Evolutionary conservation across 768 basidiomycete species (phyloP), one percentile per base, ranked within the genome.

Genomic region (Agrocybe praecox): DNA sequence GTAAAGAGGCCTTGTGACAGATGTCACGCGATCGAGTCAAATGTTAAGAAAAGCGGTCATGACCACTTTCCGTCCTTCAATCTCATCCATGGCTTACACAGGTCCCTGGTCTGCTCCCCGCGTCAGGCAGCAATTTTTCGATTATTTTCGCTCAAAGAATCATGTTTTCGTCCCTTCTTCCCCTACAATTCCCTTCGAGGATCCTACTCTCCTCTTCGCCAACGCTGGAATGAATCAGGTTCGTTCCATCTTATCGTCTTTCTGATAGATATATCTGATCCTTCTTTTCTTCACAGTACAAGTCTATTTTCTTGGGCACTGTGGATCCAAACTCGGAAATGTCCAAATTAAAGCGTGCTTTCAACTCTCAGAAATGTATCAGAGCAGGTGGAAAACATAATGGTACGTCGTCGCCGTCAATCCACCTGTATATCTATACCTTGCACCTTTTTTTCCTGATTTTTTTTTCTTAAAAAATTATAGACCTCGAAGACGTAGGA

Each of bases 341-440:
- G 64, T 83, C 91, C 55, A 95, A 91, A 69, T 79, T 97, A 60
- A 94, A 88, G 69, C 90, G 97, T 66, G 97, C 96, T 2, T 94
- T 89, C 73, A 99, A 98, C 76, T 89, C 85, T 49, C 97, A 99
- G 72, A 99, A 99, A 74, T 99, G 97, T 73, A 99, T 99, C 64
- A 84, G 97, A 55, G 97, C 97, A 2, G 97, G 97, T 32, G 97
- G 97, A 67, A 99, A 99, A 73, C 97, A 99, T 73, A 99, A 99
- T 64, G 96, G 94, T 93, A 57, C 50, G 60, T 55, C 24, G 8
- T 29, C 26, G 18, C 29, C 26, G 23, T 45, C 29, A n/a, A n/a
- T n/a, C n/a, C n/a, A n/a, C 22, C 46, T 18, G 24, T 10, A n/a
- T 26, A 2, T n/a, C 26, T 10, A n/a, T 26, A 2, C 19, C 26